phyloP scores from a whole-genome alignment of 2,329 filamentous ascomycete genomes.

The Epichloe scottii region DNA sequence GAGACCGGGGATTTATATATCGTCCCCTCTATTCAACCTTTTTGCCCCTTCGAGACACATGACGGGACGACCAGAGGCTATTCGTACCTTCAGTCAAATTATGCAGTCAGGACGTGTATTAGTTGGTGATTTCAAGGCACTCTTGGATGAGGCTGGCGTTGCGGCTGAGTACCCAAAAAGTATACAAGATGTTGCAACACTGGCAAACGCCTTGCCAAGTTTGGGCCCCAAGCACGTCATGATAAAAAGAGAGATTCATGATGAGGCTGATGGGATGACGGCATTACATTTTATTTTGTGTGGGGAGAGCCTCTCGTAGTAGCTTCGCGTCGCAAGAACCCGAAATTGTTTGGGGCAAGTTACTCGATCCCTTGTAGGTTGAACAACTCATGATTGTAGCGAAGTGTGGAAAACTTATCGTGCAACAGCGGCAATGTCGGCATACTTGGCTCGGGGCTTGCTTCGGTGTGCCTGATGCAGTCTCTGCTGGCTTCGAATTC shows the following conservation, averaged over 20 bases:
- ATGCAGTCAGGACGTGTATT: too few relatives aligned
- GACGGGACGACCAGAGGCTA: background rate
- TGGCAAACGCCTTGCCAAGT: background rate
- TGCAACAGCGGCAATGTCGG: background rate
- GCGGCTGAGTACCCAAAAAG: background rate
- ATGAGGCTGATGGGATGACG: background rate
- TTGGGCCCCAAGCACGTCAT: background rate
- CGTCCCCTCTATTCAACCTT: too few relatives aligned
- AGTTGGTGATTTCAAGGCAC: background rate
- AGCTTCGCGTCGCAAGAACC: background rate
- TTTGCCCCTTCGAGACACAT: too few relatives aligned
- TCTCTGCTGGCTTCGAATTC: background rate
- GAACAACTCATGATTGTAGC: background rate
- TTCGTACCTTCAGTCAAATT: background rate
- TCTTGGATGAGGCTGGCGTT: background rate
- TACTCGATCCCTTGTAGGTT: background rate
- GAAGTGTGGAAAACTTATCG: too few relatives aligned
- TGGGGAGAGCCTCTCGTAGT: background rate
- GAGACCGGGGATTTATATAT: too few relatives aligned
- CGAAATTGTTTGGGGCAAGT: background rate
- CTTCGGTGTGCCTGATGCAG: background rate
- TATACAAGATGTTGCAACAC: background rate
- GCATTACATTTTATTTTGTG: background rate
- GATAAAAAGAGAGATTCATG: background rate
- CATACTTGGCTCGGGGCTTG: background rate